Conservation (phyloP, 2,329 filamentous ascomycete species). For the Xylaria sp. region DNA sequence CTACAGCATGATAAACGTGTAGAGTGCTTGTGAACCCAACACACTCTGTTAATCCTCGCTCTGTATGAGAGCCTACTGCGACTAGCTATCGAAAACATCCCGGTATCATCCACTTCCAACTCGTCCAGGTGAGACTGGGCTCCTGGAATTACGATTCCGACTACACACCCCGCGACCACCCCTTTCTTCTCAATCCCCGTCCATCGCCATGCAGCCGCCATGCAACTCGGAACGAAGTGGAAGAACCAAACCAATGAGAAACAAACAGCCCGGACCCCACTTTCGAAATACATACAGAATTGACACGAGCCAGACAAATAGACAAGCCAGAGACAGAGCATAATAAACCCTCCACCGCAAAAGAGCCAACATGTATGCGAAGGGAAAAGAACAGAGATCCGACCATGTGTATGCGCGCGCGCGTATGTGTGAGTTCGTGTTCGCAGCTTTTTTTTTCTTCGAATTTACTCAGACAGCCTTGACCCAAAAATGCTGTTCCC, state of each 20-base stretch:
- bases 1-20: too few relatives aligned
- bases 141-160: conserved; percentile 14
- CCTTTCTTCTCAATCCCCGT: conserved; percentile 2
- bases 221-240: conserved; percentile 25
- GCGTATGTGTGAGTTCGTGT: conserved; percentile 1
- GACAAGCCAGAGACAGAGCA: conserved; percentile 8
- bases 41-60: conserved; percentile 16
- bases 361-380: conserved; percentile 5
- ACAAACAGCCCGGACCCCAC: conserved; percentile 20
- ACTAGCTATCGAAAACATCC: conserved; percentile 4
- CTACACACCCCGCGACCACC: neutral
- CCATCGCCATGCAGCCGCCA: conserved; percentile 25
- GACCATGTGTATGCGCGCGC: conserved; percentile 14
- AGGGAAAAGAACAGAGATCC: conserved; percentile 20
- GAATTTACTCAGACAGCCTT: conserved; percentile 27
- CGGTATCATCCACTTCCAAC: neutral
- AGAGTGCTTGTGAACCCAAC: conserved; percentile 5
- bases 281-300: conserved; percentile 21
- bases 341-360: neutral
- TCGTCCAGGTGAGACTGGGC: neutral
- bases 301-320: conserved; percentile 12
- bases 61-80: conserved; percentile 2
- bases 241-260: conserved; percentile 17
- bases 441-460: conserved; percentile 6
- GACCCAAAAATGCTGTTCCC: conserved; percentile 18